Conservation (phyloP, 2,329 filamentous ascomycete species). For the Albifimbria verrucaria region DNA sequence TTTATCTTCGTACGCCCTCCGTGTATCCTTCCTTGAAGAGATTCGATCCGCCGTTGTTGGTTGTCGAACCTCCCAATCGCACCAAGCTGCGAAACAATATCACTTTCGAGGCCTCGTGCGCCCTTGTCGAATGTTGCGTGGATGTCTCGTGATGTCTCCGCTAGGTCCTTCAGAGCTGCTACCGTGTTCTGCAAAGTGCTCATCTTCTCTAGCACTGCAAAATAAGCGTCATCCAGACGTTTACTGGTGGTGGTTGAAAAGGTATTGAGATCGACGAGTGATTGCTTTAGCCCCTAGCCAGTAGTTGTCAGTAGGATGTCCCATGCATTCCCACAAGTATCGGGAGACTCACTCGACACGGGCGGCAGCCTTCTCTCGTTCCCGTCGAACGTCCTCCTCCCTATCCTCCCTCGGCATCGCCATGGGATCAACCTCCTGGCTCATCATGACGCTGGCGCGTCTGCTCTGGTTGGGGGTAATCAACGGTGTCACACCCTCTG, state of each 20-base stretch:
- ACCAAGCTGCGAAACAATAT: conserved; percentile 59
- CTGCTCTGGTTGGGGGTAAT: conserved; percentile 41
- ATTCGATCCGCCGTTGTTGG: conserved; percentile 61
- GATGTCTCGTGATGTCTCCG: conserved; percentile 55
- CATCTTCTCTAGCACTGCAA: conserved; percentile 67
- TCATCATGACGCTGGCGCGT: conserved; percentile 36
- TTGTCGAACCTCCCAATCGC: conserved; percentile 59
- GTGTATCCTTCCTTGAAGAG: conserved; percentile 59
- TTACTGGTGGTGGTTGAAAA: conserved; percentile 61
- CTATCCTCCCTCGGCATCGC: conserved; percentile 22
- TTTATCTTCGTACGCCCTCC: conserved; percentile 57
- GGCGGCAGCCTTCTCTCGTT: conserved; percentile 28
- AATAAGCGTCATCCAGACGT: conserved; percentile 71
- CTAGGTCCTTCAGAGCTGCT: conserved; percentile 63
- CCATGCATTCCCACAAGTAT: background rate
- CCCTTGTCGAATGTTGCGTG: conserved; percentile 58
- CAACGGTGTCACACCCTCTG: conserved; percentile 41
- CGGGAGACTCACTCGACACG: conserved; percentile 26
- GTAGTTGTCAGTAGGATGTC: conserved; percentile 3
- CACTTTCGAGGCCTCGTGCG: conserved; percentile 54
- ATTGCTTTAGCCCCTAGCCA: conserved; percentile 48
- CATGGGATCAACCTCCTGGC: conserved; percentile 23
- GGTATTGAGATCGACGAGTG: conserved; percentile 51
- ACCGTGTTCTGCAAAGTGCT: conserved; percentile 63
- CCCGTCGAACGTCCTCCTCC: conserved; percentile 37